A percentile compares a stretch with the other conserved stretches of the same genome.
Evolutionary conservation across 1,284 basidiomycete species (phyloP).

Genomic region (Termitomyces sp.): DNA sequence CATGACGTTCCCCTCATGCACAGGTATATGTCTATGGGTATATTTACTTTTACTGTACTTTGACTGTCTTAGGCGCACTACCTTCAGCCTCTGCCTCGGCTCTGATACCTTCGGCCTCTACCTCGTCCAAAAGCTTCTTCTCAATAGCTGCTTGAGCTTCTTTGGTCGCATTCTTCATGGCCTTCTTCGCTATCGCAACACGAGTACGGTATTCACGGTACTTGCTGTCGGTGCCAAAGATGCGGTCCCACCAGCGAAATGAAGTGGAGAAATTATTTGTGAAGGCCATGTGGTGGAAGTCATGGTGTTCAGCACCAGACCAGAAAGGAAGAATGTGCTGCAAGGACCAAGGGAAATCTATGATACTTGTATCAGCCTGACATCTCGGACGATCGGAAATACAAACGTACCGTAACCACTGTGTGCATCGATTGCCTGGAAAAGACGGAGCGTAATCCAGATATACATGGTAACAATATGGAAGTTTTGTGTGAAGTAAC

Average conservation of each 20-base stretch:
- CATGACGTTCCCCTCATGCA: not conserved
- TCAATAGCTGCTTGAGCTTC: slow-evolving; percentile 53
- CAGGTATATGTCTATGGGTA: slow-evolving; percentile 14
- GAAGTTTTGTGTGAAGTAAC: slow-evolving; percentile 64
- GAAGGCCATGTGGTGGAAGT: slow-evolving; percentile 93
- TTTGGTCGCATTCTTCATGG: slow-evolving; percentile 46
- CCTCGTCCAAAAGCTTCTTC: slow-evolving; percentile 59
- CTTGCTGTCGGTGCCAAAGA: slow-evolving; percentile 84
- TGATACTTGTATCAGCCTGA: slow-evolving; percentile 1
- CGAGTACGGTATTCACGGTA: slow-evolving; percentile 74
- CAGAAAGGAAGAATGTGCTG: slow-evolving; percentile 95
- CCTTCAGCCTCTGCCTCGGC: slow-evolving; percentile 21
- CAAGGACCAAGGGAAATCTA: slow-evolving; percentile 96
- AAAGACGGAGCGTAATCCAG: slow-evolving; percentile 92
- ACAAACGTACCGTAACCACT: slow-evolving; percentile 76
- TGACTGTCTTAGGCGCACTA: slow-evolving; percentile 15
- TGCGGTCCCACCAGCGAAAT: slow-evolving; percentile 88
- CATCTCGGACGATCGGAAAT: slow-evolving; percentile 1
- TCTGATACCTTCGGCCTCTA: slow-evolving; percentile 39
- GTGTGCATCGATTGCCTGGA: slow-evolving; percentile 98
- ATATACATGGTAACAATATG: slow-evolving; percentile 93
- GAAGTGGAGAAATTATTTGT: slow-evolving; percentile 88
- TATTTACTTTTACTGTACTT: slow-evolving; percentile 21
- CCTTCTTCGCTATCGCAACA: slow-evolving; percentile 51
- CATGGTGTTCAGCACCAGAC: slow-evolving; percentile 98